Percentiles rank a stretch among this genome's conserved stretches.
phyloP scores from a whole-genome alignment of 192 early-diverging fungal species.

The Backusella circina region DNA sequence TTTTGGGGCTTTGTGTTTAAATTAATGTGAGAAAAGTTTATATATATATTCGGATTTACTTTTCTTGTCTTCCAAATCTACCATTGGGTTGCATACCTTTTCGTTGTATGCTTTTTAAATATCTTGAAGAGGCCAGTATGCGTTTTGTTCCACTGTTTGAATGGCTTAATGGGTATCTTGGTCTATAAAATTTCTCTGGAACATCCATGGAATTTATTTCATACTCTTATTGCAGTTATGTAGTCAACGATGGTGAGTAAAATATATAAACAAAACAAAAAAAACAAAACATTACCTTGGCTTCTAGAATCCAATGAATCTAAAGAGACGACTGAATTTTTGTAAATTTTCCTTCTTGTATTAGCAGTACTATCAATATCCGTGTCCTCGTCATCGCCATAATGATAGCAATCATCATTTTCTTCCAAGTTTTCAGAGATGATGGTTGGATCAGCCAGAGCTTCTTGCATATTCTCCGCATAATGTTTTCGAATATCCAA shows the following conservation, averaged over 20 bases:
- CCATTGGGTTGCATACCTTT: neutral
- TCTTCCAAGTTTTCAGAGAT: neutral
- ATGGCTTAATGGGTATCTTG: neutral
- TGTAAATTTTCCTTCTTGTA: neutral
- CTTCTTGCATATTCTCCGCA: neutral
- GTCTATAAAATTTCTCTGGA: neutral
- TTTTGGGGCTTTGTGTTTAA: neutral
- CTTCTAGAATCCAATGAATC: neutral
- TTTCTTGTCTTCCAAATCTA: neutral
- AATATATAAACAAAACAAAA: neutral
- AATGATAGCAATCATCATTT: neutral
- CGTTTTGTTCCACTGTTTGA: slow-evolving; percentile 1
- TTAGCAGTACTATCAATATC: neutral
- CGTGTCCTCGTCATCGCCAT: neutral
- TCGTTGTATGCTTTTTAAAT: slow-evolving; percentile 7
- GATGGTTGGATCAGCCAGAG: neutral
- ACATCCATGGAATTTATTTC: neutral
- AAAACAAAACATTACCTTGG: neutral
- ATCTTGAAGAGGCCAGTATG: slow-evolving; percentile 10
- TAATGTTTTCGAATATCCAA: neutral
- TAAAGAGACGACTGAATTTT: neutral
- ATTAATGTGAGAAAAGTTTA: neutral
- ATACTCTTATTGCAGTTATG: neutral
- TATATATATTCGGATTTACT: neutral
- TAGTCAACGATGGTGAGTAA: neutral